phyloP scores from a whole-genome alignment of 176 grass and related monocot species.

The Carex myosuroides region DNA sequence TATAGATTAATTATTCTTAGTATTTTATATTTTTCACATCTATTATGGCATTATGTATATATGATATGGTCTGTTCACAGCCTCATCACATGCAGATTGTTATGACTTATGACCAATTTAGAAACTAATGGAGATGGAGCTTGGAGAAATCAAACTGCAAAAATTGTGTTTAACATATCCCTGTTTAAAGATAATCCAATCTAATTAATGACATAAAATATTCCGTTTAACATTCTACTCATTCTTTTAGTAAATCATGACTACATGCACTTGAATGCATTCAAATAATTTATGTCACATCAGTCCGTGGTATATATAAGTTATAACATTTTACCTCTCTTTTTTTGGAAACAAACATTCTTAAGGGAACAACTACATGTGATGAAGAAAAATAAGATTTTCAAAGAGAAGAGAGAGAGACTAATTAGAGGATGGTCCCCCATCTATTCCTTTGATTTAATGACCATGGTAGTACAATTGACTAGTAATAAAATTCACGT shows the following conservation, averaged over 20 bases:
- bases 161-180: neutral
- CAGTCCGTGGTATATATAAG: neutral
- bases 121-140: neutral
- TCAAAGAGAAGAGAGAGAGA: neutral
- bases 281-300: neutral
- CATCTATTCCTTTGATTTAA: neutral
- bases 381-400: constrained; percentile 19
- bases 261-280: neutral
- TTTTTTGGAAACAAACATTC: constrained; percentile 19
- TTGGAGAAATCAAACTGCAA: neutral
- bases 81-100: no score
- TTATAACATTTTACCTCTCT: neutral
- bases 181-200: neutral
- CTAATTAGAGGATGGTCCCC: constrained; percentile 1
- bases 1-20: no score
- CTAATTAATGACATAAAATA: neutral
- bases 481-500: neutral
- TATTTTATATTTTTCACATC: neutral
- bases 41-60: no score
- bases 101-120: no score
- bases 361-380: constrained; percentile 28
- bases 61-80: no score
- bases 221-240: neutral
- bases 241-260: neutral
- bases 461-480: neutral